Conservation (phyloP, 805 yeast species). For the Spathaspora sp. region DNA sequence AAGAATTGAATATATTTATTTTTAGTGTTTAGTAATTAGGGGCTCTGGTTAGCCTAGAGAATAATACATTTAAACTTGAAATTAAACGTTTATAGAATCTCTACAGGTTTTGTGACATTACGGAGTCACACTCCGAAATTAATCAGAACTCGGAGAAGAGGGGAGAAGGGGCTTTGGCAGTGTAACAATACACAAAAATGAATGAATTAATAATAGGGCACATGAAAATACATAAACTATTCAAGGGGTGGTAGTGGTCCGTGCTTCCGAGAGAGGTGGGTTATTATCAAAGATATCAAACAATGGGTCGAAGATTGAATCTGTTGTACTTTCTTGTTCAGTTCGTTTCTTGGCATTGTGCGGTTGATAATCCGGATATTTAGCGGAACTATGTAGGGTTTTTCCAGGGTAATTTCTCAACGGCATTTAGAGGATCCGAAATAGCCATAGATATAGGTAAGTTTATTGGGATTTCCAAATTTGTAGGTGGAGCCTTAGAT, state of each 20-base stretch:
- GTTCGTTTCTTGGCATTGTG: background rate
- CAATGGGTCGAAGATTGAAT: background rate
- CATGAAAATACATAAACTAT: background rate
- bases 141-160: background rate
- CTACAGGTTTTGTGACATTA: background rate
- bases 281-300: background rate
- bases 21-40: background rate
- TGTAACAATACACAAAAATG: background rate
- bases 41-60: slow-evolving; percentile 2
- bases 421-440: background rate
- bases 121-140: background rate
- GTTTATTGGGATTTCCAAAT: background rate
- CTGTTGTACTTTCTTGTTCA: background rate
- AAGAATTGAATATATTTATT: background rate
- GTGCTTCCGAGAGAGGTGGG: background rate
- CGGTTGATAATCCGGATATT: background rate
- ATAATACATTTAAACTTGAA: background rate
- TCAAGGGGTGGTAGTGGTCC: background rate
- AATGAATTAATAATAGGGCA: background rate
- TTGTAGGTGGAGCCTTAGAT: no score
- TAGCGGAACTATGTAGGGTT: background rate
- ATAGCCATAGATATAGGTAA: no score
- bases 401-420: no score
- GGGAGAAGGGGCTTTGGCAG: background rate
- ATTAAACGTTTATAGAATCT: background rate